Percentiles rank a stretch among this genome's conserved stretches.
Conservation (phyloP, 352 stramenopile genomes). For the Plasmopara halstedii region DNA sequence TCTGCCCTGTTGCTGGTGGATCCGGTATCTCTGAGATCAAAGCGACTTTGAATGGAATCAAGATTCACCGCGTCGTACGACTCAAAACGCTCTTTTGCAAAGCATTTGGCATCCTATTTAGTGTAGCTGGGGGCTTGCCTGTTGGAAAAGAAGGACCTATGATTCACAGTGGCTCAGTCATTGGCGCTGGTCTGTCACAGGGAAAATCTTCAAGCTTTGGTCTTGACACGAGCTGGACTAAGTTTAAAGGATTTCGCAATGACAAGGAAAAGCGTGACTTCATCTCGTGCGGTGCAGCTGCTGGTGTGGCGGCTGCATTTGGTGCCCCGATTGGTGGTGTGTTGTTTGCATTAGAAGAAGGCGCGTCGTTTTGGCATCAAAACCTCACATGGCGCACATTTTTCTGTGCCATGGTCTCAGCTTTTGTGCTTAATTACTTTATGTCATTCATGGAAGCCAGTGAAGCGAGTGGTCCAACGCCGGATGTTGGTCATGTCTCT, state of each 20-base stretch:
- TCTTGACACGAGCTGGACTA: conserved; percentile 82
- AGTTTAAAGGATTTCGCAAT: conserved; percentile 91
- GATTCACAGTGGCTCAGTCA: conserved; percentile 87
- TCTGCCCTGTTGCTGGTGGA: conserved; percentile 92
- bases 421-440: conserved; percentile 83
- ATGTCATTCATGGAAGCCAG: conserved; percentile 69
- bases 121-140: conserved; percentile 61
- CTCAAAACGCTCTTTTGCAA: conserved; percentile 96
- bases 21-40: conserved; percentile 98
- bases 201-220: conserved; percentile 86
- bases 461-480: conserved; percentile 19
- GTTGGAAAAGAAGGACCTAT: conserved; percentile 88
- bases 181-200: conserved; percentile 94
- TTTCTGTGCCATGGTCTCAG: conserved; percentile 94
- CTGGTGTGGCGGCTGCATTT: conserved; percentile 96
- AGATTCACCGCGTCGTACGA: conserved; percentile 93
- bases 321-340: conserved; percentile 97
- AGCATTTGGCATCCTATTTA: conserved; percentile 87
- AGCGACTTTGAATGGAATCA: conserved; percentile 97
- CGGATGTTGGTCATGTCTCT: conserved; percentile 37
- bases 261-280: conserved; percentile 96
- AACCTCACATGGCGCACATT: conserved; percentile 97
- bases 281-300: conserved; percentile 95
- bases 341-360: conserved; percentile 97
- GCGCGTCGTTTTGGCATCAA: conserved; percentile 96